Conservation (phyloP, 768 basidiomycete species). For the Boletus reticuloceps region DNA sequence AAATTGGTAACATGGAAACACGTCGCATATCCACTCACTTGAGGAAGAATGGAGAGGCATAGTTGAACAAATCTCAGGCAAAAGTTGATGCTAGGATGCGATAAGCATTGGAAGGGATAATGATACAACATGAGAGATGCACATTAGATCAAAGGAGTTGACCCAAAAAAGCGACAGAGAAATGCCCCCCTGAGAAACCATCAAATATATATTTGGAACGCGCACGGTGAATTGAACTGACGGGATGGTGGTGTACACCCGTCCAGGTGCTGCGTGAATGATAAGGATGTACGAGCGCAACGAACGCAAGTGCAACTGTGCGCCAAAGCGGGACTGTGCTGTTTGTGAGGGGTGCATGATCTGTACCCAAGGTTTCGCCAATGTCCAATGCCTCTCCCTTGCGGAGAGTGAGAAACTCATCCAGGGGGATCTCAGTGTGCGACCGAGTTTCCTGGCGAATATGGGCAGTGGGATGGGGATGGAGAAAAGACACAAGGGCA, state of each 20-base stretch:
- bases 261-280: constrained; percentile 34
- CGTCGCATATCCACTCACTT: constrained; percentile 42
- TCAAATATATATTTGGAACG: background rate
- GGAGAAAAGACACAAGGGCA: too few species aligned
- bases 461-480: too few species aligned
- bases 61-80: constrained; percentile 70
- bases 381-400: too few species aligned
- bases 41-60: constrained; percentile 81
- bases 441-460: too few species aligned
- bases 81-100: constrained; percentile 53
- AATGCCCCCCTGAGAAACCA: constrained; percentile 30
- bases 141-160: too few species aligned
- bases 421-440: too few species aligned
- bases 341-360: background rate
- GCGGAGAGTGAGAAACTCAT: too few species aligned
- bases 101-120: background rate
- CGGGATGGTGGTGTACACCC: constrained; percentile 30
- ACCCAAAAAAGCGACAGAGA: constrained; percentile 42
- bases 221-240: background rate
- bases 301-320: constrained; percentile 50
- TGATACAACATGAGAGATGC: background rate
- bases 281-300: constrained; percentile 53
- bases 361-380: too few species aligned
- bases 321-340: constrained; percentile 52
- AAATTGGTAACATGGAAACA: background rate